phyloP scores from a whole-genome alignment of 495 filamentous ascomycete genomes.

The Cercophora sp. region DNA sequence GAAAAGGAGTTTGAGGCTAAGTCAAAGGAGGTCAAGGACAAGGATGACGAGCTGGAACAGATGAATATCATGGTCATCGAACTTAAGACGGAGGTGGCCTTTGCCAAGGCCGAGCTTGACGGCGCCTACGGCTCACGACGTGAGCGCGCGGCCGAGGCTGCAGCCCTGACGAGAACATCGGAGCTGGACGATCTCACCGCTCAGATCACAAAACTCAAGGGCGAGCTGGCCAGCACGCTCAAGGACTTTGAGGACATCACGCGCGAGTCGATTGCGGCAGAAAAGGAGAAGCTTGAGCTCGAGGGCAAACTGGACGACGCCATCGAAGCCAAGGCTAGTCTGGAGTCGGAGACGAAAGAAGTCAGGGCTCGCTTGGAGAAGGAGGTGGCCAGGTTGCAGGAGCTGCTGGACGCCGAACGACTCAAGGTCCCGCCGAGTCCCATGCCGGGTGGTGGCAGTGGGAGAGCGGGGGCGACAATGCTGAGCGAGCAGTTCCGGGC shows the following conservation, averaged over 20 bases:
- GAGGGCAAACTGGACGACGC: constrained; percentile 51
- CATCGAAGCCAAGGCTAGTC: constrained; percentile 22
- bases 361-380: constrained; percentile 30
- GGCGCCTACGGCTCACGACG: constrained; percentile 80
- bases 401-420: constrained; percentile 43
- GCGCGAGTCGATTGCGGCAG: constrained; percentile 76
- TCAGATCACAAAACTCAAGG: constrained; percentile 62
- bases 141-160: constrained; percentile 72
- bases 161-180: constrained; percentile 59
- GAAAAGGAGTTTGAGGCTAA: constrained; percentile 24
- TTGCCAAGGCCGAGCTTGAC: constrained; percentile 92
- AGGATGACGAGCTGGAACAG: constrained; percentile 64
- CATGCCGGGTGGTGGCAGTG: not conserved
- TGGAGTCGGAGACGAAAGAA: constrained; percentile 35
- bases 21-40: constrained; percentile 41
- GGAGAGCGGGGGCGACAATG: constrained; percentile 28
- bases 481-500: constrained; percentile 39
- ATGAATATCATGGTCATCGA: constrained; percentile 80
- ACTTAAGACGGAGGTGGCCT: constrained; percentile 83
- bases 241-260: constrained; percentile 85
- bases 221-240: constrained; percentile 76
- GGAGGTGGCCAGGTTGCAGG: constrained; percentile 36
- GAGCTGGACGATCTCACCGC: constrained; percentile 63
- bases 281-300: constrained; percentile 79
- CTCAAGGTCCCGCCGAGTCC: constrained; percentile 28